A percentile compares a stretch with the other conserved stretches of the same genome.
phyloP scores from a whole-genome alignment of 306 rosid genomes.

The Quercus variabilis region DNA sequence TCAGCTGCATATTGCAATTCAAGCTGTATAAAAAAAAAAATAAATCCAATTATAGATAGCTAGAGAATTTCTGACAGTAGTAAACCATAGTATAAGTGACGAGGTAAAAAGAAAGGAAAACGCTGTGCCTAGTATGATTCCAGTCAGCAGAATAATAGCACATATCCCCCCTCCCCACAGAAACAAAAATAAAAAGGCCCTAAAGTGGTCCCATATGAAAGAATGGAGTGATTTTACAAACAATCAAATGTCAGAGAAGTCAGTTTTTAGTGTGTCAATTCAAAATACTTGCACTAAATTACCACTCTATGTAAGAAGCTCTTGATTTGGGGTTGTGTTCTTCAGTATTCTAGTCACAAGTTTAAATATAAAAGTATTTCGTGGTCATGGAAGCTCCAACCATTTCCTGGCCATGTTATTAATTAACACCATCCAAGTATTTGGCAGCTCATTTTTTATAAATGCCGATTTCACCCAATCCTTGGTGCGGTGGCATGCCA shows the following conservation, averaged over 20 bases:
- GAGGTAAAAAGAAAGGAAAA: not conserved
- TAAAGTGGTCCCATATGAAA: not conserved
- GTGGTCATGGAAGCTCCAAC: not conserved
- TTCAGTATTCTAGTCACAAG: not conserved
- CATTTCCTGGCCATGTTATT: not conserved
- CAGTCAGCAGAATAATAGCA: not conserved
- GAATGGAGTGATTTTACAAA: not conserved
- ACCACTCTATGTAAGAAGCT: not conserved
- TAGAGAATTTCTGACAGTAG: not conserved
- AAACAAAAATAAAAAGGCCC: not conserved
- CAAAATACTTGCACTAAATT: not conserved
- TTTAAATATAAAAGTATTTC: not conserved
- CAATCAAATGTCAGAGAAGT: not conserved
- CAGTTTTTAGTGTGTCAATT: not conserved
- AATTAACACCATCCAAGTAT: not conserved
- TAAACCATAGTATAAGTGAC: not conserved
- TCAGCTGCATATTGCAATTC: constrained; percentile 66
- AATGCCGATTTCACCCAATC: not conserved
- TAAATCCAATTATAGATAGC: not conserved
- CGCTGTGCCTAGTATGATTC: not conserved
- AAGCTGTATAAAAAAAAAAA: constrained; percentile 57
- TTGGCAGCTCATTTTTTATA: not conserved
- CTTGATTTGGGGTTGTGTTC: not conserved
- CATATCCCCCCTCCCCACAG: not conserved
- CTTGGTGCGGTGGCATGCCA: too few relatives aligned